Percentiles rank a stretch among this genome's conserved stretches.
These are phyloP conservation scores for Vicia villosa DNA, from an alignment of 306 rosid species.

Conservation along the genomic window DNA sequence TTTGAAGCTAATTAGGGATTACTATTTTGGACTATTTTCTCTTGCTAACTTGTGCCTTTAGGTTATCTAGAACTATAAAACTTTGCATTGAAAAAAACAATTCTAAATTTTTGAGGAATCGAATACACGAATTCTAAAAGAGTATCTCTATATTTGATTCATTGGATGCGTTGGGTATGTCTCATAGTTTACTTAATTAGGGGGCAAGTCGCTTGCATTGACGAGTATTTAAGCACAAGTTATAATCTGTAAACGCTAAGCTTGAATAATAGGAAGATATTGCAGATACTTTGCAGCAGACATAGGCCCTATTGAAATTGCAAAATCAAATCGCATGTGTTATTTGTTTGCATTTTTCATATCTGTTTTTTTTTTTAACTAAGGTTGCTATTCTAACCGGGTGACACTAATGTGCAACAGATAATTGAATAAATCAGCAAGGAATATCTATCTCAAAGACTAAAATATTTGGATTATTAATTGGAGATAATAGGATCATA, in stretches of 20 bases:
- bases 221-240: too few relatives aligned
- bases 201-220: neutral
- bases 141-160: neutral
- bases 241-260: too few relatives aligned
- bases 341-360: neutral
- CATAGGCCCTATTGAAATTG: neutral
- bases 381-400: neutral
- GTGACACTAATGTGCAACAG: slow-evolving; percentile 45
- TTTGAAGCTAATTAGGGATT: slow-evolving; percentile 12
- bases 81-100: too few relatives aligned
- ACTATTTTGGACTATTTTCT: slow-evolving; percentile 6
- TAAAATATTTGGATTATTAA: slow-evolving; percentile 32
- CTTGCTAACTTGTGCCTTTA: too few relatives aligned
- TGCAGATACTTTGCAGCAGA: neutral
- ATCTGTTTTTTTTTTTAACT: neutral
- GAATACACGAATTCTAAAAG: too few relatives aligned
- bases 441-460: slow-evolving; percentile 33
- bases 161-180: neutral
- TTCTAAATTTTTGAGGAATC: too few relatives aligned
- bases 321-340: neutral
- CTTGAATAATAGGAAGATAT: too few relatives aligned
- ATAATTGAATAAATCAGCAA: slow-evolving; percentile 44
- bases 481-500: slow-evolving; percentile 42
- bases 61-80: too few relatives aligned
- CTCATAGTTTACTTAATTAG: neutral